Evolutionary conservation across 257 asterid species (phyloP).

Genomic region (Rauvolfia tetraphylla): DNA sequence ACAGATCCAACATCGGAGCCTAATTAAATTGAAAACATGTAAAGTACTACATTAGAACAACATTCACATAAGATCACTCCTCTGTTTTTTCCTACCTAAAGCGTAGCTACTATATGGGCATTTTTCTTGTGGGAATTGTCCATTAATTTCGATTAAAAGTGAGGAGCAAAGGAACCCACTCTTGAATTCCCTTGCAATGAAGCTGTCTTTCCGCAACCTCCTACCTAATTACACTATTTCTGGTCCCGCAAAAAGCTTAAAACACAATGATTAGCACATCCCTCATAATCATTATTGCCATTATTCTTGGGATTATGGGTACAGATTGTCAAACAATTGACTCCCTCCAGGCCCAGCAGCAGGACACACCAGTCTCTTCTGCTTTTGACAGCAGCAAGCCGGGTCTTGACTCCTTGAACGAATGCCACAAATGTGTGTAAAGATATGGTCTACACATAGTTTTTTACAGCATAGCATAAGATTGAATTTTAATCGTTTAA

Average conservation of each 20-base stretch:
- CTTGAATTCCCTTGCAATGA: neutral
- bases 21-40: too few relatives aligned
- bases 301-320: constrained; percentile 3
- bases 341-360: neutral
- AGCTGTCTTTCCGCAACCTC: neutral
- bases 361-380: neutral
- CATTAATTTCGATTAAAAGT: neutral
- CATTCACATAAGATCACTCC: too few relatives aligned
- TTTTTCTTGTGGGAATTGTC: too few relatives aligned
- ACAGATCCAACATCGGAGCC: too few relatives aligned
- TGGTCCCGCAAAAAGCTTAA: constrained; percentile 12
- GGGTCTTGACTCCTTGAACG: too few relatives aligned
- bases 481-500: too few relatives aligned
- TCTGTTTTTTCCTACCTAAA: too few relatives aligned
- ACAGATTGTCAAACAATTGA: neutral
- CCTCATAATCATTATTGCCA: constrained; percentile 11
- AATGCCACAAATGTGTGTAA: too few relatives aligned
- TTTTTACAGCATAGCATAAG: too few relatives aligned
- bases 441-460: too few relatives aligned
- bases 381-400: neutral
- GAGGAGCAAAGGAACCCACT: constrained; percentile 1
- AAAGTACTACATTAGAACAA: too few relatives aligned
- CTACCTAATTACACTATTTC: constrained; percentile 2
- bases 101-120: too few relatives aligned
- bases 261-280: constrained; percentile 24